phyloP scores from a whole-genome alignment of 78 protist genomes.

The Guillardia theta region DNA sequence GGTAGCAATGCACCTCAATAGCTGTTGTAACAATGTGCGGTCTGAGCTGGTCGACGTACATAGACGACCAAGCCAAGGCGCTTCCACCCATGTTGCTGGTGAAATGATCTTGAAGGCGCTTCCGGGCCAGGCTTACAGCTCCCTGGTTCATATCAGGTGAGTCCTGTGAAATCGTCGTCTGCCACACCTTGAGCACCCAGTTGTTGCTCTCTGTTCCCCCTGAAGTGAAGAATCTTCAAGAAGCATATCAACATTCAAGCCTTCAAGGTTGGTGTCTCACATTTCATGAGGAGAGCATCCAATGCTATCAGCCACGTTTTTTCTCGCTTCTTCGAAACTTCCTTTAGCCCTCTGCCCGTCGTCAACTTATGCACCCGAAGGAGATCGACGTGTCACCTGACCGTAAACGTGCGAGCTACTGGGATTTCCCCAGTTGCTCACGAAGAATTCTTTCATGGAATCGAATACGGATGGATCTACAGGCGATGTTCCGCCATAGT shows the following conservation, averaged over 20 bases:
- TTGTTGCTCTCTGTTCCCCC: conserved; percentile 8
- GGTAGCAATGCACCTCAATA: not conserved
- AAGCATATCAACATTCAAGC: no score
- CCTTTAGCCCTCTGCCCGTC: not conserved
- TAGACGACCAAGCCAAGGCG: not conserved
- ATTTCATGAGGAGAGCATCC: not conserved
- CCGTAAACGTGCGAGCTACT: no score
- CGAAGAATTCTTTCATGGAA: not conserved
- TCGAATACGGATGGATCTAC: not conserved
- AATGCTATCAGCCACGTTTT: not conserved
- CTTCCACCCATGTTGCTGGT: not conserved
- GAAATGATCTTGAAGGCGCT: not conserved
- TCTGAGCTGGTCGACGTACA: not conserved
- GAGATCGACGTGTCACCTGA: no score
- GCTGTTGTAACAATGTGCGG: not conserved
- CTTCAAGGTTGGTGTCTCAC: no score
- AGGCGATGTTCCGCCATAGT: not conserved
- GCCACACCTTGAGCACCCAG: conserved; percentile 4
- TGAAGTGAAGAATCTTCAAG: not conserved
- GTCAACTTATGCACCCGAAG: not conserved
- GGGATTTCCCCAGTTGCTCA: not conserved
- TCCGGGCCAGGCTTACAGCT: not conserved
- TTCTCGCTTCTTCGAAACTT: not conserved
- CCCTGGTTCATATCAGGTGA: not conserved
- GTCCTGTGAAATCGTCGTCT: not conserved